Evolutionary conservation across 805 yeast species (phyloP), one percentile per base, ranked within the genome.

Genomic region (Candida piceae): DNA sequence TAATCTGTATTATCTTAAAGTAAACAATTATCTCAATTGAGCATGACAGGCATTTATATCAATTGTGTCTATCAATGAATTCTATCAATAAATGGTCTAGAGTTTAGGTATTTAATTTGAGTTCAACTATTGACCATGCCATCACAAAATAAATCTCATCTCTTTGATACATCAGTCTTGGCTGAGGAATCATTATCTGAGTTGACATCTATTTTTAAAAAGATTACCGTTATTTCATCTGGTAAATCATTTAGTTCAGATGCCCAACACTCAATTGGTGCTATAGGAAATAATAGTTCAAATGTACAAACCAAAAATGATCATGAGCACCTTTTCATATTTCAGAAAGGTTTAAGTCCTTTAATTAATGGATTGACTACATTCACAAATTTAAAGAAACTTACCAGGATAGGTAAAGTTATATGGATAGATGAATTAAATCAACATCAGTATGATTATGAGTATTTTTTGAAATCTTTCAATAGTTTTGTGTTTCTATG

Each of bases 361-460:
- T 34, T 40, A 9, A 45, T 60, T 19, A 55, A 60, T 38, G 41
- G 46, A 13, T 34, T 60, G 29, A 48, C 62, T 5, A 40, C 45
- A 11, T 59, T 60, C 40, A 47, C 53, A 5, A 44, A 46, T 19
- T 46, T 60, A 32, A 42, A 50, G 28, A 40, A 48, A 29, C 29
- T 41, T 31, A 49, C 62, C 13, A 41, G 44, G 10, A 53, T 60
- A 8, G 42, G 31, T 4, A 47, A 48, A 20, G 61, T 58, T 21
- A 34, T 58, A 3, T 60, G 63, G 63, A 44, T 55, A 16, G 57
- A 57, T 27, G 52, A 47, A 23, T 12, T 18, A 3, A 36, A 32
- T 17, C 27, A 34, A 8, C 25, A 34, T 7, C 34, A 25, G 7
- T 44, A 45, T 21, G 47, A 53, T 31, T 47, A 44, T 26, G 49